Evolutionary conservation across 106 monocot genomes (phyloP), one percentile per base, ranked within the genome.

Genomic region (Xerophyta viscosa): DNA sequence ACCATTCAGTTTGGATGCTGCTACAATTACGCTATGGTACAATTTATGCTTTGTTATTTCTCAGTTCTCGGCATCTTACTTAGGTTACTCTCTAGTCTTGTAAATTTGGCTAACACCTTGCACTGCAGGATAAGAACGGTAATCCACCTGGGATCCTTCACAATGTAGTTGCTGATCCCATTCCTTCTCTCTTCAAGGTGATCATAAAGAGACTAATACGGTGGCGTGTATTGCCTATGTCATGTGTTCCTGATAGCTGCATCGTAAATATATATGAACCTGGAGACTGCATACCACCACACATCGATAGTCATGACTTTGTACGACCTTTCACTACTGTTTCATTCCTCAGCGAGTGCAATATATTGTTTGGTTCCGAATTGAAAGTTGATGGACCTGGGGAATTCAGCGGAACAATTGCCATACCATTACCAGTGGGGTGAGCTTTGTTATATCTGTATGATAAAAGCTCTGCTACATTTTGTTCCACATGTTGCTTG

Each of bases 1-100:
- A 98, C 96, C 2, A 77, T 98, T 27, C 96, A 98, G 27, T 98
- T 98, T 45, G 96, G 96, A 30, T 98, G 96, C 54, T 85, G 85
- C 60, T 89, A 88, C 47, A 98, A 88, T 50, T 82, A 84, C 65
- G 81, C 96, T 23, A 21, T n/a, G 73, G 96, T 98, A 77, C 8
- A 4, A 51, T 17, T 27, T 42, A 30, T 41, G 10, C 1, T n/a
- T n/a, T n/a, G n/a, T n/a, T n/a, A n/a, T n/a, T n/a, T n/a, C n/a
- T n/a, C n/a, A n/a, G n/a, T n/a, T n/a, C n/a, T n/a, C n/a, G n/a
- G n/a, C n/a, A n/a, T n/a, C n/a, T n/a, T n/a, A n/a, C n/a, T n/a
- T n/a, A n/a, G n/a, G n/a, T n/a, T n/a, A n/a, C n/a, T n/a, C n/a
- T 39, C 13, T 12, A 39, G 39, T 39, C 15, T 5, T 36, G 7